Evolutionary conservation across 2,329 filamentous ascomycete genomes (phyloP).

Genomic region (Helotiales sp.): DNA sequence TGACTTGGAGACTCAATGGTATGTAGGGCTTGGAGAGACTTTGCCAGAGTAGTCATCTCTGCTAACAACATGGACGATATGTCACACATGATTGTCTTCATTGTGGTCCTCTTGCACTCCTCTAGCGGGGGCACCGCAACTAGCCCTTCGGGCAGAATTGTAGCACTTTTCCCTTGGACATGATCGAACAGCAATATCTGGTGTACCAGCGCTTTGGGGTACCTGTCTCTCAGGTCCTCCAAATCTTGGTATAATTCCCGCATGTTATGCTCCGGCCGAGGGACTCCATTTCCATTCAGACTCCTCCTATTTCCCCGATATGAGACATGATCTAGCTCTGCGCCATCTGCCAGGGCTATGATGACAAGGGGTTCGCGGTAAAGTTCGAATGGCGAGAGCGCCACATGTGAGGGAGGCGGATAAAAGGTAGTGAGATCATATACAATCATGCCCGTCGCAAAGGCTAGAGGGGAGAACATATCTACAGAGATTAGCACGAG

Average conservation of each 20-base stretch:
- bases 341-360: constrained; percentile 83
- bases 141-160: constrained; percentile 69
- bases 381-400: constrained; percentile 86
- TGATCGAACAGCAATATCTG: constrained; percentile 83
- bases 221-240: constrained; percentile 71
- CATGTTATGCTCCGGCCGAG: constrained; percentile 60
- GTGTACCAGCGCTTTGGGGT: constrained; percentile 77
- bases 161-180: constrained; percentile 51
- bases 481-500: constrained; percentile 56
- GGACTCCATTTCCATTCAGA: constrained; percentile 52
- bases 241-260: constrained; percentile 69
- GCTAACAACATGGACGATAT: constrained; percentile 75
- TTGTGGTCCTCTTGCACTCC: constrained; percentile 75
- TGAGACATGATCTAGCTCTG: constrained; percentile 62
- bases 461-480: constrained; percentile 91
- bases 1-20: constrained; percentile 78
- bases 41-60: constrained; percentile 76
- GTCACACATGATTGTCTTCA: constrained; percentile 81
- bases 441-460: constrained; percentile 82
- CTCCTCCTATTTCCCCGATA: constrained; percentile 63
- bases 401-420: constrained; percentile 78
- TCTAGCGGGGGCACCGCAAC: constrained; percentile 71
- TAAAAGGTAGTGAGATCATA: constrained; percentile 85
- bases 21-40: constrained; percentile 72
- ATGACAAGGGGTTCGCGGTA: constrained; percentile 84